Base-by-base conservation (phyloP, 1,139 yeast species). In the Lodderomyces metapsilosis region DNA sequence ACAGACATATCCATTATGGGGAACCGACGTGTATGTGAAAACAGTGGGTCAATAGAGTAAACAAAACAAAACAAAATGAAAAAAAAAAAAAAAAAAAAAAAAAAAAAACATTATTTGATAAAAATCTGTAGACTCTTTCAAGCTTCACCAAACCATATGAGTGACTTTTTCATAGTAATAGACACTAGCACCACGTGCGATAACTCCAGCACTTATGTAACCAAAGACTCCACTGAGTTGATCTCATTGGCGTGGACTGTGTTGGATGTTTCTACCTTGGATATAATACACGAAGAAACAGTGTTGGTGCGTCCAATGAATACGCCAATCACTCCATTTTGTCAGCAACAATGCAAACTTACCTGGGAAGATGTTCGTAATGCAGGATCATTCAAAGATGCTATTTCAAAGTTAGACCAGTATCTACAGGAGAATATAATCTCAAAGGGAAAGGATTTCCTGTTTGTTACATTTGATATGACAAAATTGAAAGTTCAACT, bases 1-100 rank as follows among this genome's bases (percentile, higher is more conserved):
- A 30, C 95, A 89, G 58, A 82, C 86, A 24, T 80, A 88, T 48
- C 77, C 79, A 61, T 96, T 96, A 1, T 80, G 88, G 80, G 98
- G 98, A 1, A 71, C 77, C 1, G 77, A 71, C 44, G 72, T 71
- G 1, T 72, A 71, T 48, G 46, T 72, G 37, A 72, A 71, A 36
- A 49, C 52, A 10, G 47, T 47, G 8, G 52, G 20, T 20, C 23
- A 23, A 27, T 24, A 30, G 36, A 5, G 33, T 15, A 11, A 11
- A 24, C 11, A 7, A 5, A 24, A 24, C 12, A n/a, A 16, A n/a
- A n/a, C 9, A 13, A 13, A 27, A 9, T 27, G 31, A 13, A 27
- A 13, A 12, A 13, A 27, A 13, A 27, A 27, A 13, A 27, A 20
- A 18, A 20, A 32, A 3, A 32, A 32, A 32, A 32, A 32, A 18